Conservation (phyloP, 169 alveolate species). For the Besnoitia besnoiti region DNA sequence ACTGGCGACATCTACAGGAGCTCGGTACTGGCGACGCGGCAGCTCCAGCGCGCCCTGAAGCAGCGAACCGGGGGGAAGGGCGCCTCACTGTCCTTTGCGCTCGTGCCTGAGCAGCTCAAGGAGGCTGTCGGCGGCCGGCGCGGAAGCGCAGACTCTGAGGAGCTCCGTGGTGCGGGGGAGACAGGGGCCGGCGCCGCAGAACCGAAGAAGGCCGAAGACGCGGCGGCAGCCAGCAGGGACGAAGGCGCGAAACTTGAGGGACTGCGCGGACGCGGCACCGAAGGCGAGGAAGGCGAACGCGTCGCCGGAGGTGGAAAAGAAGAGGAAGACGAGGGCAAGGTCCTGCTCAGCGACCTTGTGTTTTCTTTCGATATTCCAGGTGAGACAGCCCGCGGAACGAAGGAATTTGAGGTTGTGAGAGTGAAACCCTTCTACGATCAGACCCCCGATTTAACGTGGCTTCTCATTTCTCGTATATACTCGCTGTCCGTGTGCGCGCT, state of each 20-base stretch:
- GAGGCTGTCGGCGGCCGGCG: background rate
- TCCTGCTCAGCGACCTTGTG: background rate
- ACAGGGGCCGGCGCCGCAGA: background rate
- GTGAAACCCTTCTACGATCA: background rate
- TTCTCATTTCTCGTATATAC: too few relatives aligned
- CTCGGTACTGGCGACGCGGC: constrained; percentile 18
- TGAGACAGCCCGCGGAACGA: background rate
- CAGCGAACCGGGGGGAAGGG: background rate
- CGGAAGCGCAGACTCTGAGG: background rate
- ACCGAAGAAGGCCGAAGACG: background rate
- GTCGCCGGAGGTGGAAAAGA: too few relatives aligned
- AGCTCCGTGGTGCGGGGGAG: background rate
- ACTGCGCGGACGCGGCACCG: background rate
- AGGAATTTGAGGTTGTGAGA: background rate
- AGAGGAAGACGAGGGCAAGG: background rate
- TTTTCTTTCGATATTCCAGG: constrained; percentile 15
- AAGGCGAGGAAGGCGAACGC: background rate
- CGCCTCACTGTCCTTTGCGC: background rate
- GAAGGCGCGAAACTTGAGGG: background rate
- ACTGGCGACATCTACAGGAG: background rate
- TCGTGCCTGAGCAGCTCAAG: background rate
- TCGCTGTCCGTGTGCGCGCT: too few relatives aligned
- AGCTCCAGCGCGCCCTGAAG: constrained; percentile 13
- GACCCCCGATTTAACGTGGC: too few relatives aligned
- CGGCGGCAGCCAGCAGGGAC: background rate